Evolutionary conservation across 2,329 filamentous ascomycete genomes (phyloP).

Genomic region (Alternaria consortialis): DNA sequence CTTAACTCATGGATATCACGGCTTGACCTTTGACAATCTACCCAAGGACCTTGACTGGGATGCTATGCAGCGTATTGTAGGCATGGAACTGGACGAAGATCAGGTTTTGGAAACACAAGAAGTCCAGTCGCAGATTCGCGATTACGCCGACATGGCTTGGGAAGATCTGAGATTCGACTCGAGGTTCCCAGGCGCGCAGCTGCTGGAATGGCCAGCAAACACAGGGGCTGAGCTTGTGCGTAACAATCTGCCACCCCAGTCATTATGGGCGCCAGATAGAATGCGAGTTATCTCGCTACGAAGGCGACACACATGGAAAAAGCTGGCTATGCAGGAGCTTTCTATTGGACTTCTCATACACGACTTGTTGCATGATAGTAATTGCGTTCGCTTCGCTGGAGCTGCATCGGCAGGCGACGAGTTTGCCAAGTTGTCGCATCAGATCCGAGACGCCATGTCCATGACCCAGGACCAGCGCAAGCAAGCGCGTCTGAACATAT

Average conservation of each 20-base stretch:
- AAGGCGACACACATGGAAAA: constrained; percentile 53
- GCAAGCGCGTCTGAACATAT: constrained; percentile 25
- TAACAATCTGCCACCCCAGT: constrained; percentile 55
- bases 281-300: constrained; percentile 42
- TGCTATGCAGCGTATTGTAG: constrained; percentile 23
- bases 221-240: constrained; percentile 47
- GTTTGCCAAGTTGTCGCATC: constrained; percentile 27
- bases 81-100: constrained; percentile 41
- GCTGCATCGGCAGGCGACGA: not conserved
- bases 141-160: constrained; percentile 32
- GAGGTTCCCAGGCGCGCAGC: constrained; percentile 32
- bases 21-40: constrained; percentile 22
- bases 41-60: constrained; percentile 36
- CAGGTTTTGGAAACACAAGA: constrained; percentile 24
- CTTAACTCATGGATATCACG: not conserved
- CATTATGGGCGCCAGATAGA: constrained; percentile 53
- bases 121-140: constrained; percentile 20
- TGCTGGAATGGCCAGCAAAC: constrained; percentile 52
- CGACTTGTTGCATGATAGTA: constrained; percentile 40
- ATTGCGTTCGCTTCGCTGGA: not conserved
- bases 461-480: constrained; percentile 7
- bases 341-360: constrained; percentile 53
- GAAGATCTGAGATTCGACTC: constrained; percentile 43
- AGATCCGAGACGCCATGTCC: constrained; percentile 27
- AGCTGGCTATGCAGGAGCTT: constrained; percentile 54